Conservation (phyloP, 2,329 filamentous ascomycete species). For the Tolypocladium ovalisporum region DNA sequence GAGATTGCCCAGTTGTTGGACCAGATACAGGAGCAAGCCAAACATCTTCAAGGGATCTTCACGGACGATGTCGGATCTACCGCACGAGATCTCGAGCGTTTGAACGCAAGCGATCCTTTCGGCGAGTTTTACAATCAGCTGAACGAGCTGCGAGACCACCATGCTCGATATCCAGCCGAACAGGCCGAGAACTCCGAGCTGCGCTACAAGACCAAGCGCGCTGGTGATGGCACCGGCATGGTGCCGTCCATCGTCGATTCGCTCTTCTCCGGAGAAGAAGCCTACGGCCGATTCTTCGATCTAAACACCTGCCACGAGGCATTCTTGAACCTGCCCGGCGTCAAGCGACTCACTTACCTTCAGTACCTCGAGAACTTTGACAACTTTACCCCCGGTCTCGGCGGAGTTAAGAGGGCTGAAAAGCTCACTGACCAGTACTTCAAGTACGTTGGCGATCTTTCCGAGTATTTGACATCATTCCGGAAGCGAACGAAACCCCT, state of each 20-base stretch:
- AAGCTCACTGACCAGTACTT: conserved; percentile 93
- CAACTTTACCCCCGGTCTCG: conserved; percentile 63
- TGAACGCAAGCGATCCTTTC: conserved; percentile 77
- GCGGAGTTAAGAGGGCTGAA: conserved; percentile 65
- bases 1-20: conserved; percentile 78
- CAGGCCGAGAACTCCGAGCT: conserved; percentile 90
- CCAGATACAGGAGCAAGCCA: conserved; percentile 79
- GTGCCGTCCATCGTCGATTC: conserved; percentile 65
- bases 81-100: conserved; percentile 69
- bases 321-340: conserved; percentile 79
- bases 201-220: conserved; percentile 66
- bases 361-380: conserved; percentile 93
- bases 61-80: conserved; percentile 63
- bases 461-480: conserved; percentile 78
- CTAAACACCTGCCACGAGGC: conserved; percentile 74
- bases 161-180: conserved; percentile 85
- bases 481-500: conserved; percentile 75
- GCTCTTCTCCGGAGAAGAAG: conserved; percentile 94
- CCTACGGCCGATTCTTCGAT: conserved; percentile 86
- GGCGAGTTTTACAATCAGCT: conserved; percentile 86
- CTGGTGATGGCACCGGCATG: conserved; percentile 52
- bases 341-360: conserved; percentile 78
- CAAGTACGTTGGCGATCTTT: conserved; percentile 70
- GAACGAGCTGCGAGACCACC: conserved; percentile 71
- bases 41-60: conserved; percentile 73